Evolutionary conservation across 768 basidiomycete genomes (phyloP), one percentile per base, ranked within the genome.

Genomic region (Megacollybia marginata): DNA sequence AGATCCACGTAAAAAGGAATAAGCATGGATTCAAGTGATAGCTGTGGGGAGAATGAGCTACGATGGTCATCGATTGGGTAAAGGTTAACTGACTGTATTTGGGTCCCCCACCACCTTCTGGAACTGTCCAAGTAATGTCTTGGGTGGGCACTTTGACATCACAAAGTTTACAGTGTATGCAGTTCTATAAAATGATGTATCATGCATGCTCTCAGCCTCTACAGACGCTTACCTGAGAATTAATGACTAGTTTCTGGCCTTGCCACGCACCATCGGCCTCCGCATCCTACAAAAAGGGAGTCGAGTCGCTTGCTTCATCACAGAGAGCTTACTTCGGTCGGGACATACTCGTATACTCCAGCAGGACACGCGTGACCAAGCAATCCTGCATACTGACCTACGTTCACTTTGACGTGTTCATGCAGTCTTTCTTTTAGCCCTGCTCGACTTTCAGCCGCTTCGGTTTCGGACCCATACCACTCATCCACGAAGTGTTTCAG

Each of bases 91-190:
- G 57, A 95, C 93, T 88, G 62, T 96, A 98, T 65, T 95, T 95
- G 34, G 94, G 95, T 47, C 95, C 95, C 32, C 95, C 95, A 11
- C 92, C 88, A 10, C 94, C 95, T 68, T 98, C 93, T 0, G 96
- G 96, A 0, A 96, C 92, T 5, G 83, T 86, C 95, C 95, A 98
- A 13, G 85, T 90, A 57, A 99, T 96, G 64, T 97, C 95, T 62
- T 96, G 91, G 2, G 92, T 92, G 3, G 94, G 94, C 4, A 88
- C 88, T 69, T 99, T 97, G 70, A 99, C 83, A 53, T 93, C 92
- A 63, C 95, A 99, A 40, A 96, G 72, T 66, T 94, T 96, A 72
- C 92, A 96, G 62, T 95, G 89, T 33, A 91, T 89, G 61, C 89
- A 91, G 58, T 92, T 91, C 88, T 93, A 56, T 48, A 63, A 62